Evolutionary conservation across 768 basidiomycete species (phyloP).

Genomic region (Russula abietina): DNA sequence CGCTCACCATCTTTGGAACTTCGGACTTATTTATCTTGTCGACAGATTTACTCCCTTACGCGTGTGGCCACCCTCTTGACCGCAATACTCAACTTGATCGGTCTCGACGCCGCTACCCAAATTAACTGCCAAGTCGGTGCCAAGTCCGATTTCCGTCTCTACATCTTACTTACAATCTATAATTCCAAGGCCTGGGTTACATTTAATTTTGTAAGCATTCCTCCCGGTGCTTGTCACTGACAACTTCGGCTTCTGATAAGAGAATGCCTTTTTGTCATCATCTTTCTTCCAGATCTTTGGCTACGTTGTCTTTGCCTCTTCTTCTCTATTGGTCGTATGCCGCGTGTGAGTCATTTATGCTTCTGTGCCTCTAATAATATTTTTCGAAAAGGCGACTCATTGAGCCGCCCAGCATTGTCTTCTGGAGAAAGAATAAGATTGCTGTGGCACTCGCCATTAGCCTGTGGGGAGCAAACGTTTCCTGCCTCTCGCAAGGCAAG

Average conservation of each 20-base stretch:
- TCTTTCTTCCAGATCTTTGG: not conserved
- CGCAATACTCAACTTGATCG: too few species aligned
- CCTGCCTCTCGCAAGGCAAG: not conserved
- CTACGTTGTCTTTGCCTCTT: not conserved
- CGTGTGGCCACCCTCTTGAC: too few species aligned
- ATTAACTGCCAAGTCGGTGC: too few species aligned
- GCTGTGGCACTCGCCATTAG: not conserved
- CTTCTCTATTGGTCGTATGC: not conserved
- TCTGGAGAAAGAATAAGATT: not conserved
- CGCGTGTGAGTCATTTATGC: not conserved
- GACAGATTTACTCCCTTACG: too few species aligned
- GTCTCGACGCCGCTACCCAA: too few species aligned
- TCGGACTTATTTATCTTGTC: too few species aligned
- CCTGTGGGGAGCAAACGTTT: not conserved
- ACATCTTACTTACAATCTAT: too few species aligned
- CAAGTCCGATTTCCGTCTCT: too few species aligned
- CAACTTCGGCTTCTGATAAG: not conserved
- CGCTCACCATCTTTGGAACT: too few species aligned
- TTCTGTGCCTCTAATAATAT: not conserved
- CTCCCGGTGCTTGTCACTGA: too few species aligned
- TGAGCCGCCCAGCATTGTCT: not conserved
- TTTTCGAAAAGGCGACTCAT: not conserved
- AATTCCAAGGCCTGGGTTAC: too few species aligned
- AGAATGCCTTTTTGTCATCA: not conserved
- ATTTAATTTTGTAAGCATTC: too few species aligned